Conservation (phyloP, 1,284 basidiomycete species). For the Cryptococcus sp. region DNA sequence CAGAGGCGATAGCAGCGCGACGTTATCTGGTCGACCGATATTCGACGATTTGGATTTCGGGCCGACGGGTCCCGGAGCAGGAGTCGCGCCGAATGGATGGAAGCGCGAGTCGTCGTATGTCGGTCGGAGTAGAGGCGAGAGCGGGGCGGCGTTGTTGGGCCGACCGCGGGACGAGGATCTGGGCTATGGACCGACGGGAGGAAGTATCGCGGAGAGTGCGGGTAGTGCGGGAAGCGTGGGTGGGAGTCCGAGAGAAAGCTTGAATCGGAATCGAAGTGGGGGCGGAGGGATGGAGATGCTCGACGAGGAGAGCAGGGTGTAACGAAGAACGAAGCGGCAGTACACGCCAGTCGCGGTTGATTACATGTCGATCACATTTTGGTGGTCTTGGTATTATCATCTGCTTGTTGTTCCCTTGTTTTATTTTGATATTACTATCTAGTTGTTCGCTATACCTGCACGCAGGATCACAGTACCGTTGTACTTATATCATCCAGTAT, state of each 20-base stretch:
- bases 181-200: neutral
- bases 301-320: too few species aligned
- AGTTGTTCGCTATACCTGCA: too few species aligned
- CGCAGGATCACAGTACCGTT: too few species aligned
- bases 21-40: neutral
- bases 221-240: neutral
- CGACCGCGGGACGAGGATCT: constrained; percentile 15
- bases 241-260: neutral
- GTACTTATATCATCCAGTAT: too few species aligned
- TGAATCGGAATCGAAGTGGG: too few species aligned
- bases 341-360: too few species aligned
- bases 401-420: too few species aligned
- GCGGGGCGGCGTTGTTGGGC: constrained; percentile 30
- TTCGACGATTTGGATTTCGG: constrained; percentile 9
- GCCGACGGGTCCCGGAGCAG: neutral
- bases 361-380: too few species aligned
- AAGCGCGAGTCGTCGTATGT: constrained; percentile 6
- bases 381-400: too few species aligned
- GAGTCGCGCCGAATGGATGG: constrained; percentile 5
- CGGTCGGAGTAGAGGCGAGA: constrained; percentile 32
- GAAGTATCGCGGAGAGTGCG: neutral
- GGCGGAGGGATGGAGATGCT: too few species aligned
- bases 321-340: too few species aligned
- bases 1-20: constrained; percentile 5
- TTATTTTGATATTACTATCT: too few species aligned